Percentiles rank a stretch among this genome's conserved stretches.
Evolutionary conservation across 1,284 basidiomycete genomes (phyloP).

Genomic region (Papiliotrema flavescens): DNA sequence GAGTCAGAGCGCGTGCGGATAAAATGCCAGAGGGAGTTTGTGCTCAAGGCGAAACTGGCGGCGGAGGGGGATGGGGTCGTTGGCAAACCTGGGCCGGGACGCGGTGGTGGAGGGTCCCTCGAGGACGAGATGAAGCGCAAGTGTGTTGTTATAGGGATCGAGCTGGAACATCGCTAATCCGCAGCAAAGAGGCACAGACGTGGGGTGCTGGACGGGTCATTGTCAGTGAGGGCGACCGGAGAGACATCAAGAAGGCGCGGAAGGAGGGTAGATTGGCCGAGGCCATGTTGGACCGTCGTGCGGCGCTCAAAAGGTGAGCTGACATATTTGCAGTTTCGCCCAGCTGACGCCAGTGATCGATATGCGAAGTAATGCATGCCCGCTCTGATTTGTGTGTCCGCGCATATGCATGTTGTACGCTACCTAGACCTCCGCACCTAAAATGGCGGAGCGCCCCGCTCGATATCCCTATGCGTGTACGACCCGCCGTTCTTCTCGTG

Average conservation of each 20-base stretch:
- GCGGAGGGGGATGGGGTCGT: constrained; percentile 65
- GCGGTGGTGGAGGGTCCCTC: constrained; percentile 57
- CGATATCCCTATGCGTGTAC: constrained; percentile 63
- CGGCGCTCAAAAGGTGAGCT: constrained; percentile 83
- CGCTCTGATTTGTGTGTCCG: not conserved
- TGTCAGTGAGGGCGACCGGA: constrained; percentile 55
- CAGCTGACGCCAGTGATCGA: constrained; percentile 30
- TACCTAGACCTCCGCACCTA: constrained; percentile 9
- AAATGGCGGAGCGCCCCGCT: constrained; percentile 35
- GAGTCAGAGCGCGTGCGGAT: constrained; percentile 79
- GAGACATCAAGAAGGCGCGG: constrained; percentile 71
- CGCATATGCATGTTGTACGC: not conserved
- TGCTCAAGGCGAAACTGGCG: constrained; percentile 77
- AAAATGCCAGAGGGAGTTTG: constrained; percentile 85
- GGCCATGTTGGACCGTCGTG: constrained; percentile 78
- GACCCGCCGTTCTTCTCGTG: constrained; percentile 59
- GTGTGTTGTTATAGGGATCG: constrained; percentile 31
- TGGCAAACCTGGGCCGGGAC: constrained; percentile 55
- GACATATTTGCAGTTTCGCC: not conserved
- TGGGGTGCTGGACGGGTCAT: constrained; percentile 80
- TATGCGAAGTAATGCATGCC: constrained; percentile 34
- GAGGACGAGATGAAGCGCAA: constrained; percentile 49
- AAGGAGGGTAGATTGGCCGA: constrained; percentile 86
- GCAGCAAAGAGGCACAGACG: constrained; percentile 72
- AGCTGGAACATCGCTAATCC: not conserved